Base-by-base conservation (phyloP, 305 asterid species). In the Coffea humblotiana region DNA sequence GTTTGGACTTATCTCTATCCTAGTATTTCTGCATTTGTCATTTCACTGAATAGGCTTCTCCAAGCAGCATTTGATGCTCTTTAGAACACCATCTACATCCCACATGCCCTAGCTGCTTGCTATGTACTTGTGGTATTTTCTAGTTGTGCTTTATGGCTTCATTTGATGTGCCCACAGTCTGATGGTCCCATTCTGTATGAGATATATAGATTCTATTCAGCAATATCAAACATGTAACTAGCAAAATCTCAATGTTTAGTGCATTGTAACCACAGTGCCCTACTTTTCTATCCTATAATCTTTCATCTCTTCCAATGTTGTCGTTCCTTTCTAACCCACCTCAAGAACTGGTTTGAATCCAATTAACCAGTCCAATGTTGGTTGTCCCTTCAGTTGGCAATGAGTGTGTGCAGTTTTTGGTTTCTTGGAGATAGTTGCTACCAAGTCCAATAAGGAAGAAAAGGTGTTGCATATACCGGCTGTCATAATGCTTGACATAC, bases 41-140 rank as follows among this genome's bases (percentile, higher is more conserved):
- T 58, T 60, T 47, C 79, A 43, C 49, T 68, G 71, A 71, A 14
- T 61, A 43, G 71, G 71, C 58, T 58, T 40, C 23, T 25, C n/a
- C 56, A 40, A 23, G 23, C 3, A 52, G 37, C 19, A 68, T 40
- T 35, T 37, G 21, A 19, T 35, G 12, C 52, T 47, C 48, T 51
- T 3, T 8, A 12, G 19, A 35, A 15, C 32, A 29, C 51, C 8
- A 13, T 40, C 49, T 45, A 35, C 18, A 0, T 29, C 8, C 3
- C 15, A 68, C 45, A 37, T 68, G 14, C 51, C 11, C 72, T 32
- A 15, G 58, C 19, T 32, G 9, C n/a, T 68, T 68, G 51, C 45
- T 68, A 18, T 77, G 40, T 77, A n/a, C 23, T 29, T n/a, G n/a
- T 51, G 43, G 61, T 23, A 23, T 69, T n/a, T 19, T 69, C 35